A percentile compares a stretch with the other conserved stretches of the same genome.
These are phyloP conservation scores for Fomitopsis betulina DNA, from an alignment of 1,284 basidiomycete species.

Conservation along the genomic window DNA sequence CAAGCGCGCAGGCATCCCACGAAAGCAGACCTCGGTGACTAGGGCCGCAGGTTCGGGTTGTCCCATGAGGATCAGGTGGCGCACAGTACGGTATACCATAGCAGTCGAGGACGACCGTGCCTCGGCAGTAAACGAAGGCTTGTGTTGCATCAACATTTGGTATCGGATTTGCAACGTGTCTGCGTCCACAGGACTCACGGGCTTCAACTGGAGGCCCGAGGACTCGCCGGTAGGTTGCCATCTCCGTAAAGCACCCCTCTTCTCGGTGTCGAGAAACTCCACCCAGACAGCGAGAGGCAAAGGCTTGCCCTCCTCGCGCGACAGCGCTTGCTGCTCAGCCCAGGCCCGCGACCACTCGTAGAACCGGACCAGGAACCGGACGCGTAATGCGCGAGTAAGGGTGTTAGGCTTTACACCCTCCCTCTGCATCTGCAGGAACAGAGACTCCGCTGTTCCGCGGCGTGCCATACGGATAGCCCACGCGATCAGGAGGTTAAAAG, in stretches of 20 bases:
- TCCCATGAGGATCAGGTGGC: conserved; percentile 14
- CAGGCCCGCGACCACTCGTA: conserved; percentile 31
- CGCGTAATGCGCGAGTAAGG: conserved; percentile 28
- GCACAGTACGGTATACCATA: conserved; percentile 16
- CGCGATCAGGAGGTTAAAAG: conserved; percentile 31
- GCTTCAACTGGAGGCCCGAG: not conserved
- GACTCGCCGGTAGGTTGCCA: not conserved
- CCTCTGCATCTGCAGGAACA: conserved; percentile 28
- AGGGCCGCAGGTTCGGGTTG: conserved; percentile 21
- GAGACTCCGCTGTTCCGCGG: conserved; percentile 21
- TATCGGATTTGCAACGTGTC: conserved; percentile 7
- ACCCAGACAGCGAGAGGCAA: conserved; percentile 27
- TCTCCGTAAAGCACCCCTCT: conserved; percentile 12
- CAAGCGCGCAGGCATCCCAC: conserved; percentile 17
- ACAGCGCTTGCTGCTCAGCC: conserved; percentile 16
- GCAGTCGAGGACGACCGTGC: conserved; percentile 13
- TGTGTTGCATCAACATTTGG: conserved; percentile 14
- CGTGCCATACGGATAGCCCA: conserved; percentile 28
- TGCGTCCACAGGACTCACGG: conserved; percentile 4
- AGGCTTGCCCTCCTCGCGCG: conserved; percentile 3
- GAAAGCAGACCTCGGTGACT: conserved; percentile 23
- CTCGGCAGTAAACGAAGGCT: conserved; percentile 12
- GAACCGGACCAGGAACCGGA: conserved; percentile 30
- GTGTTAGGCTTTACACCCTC: conserved; percentile 22
- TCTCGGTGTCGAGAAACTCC: conserved; percentile 23